Base-by-base conservation (phyloP, 805 yeast species). In the Myxozyma udenii region DNA sequence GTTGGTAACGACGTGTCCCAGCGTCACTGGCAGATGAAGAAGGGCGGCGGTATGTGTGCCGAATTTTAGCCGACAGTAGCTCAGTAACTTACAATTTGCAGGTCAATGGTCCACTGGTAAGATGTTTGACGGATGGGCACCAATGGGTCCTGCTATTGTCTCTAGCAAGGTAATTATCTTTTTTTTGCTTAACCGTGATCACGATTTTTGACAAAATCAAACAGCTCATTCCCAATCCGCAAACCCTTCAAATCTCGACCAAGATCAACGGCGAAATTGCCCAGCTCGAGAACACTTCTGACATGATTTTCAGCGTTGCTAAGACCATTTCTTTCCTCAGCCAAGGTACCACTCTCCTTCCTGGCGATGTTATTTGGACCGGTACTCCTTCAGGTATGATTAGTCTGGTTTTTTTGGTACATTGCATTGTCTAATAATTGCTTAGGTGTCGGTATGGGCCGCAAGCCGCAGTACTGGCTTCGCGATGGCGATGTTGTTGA, bases 1-100 rank as follows among this genome's bases (percentile, higher is more conserved):
- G 73, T 74, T 19, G 82, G 82, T 3, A 77, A 79, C 63, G 84
- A 79, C 61, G 77, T 79, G 7, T 76, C 80, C 11, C 80, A 77
- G 58, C 68, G 83, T 49, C 73, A 72, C n/a, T 78, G 82, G 83
- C 83, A 79, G 61, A 68, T 71, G 43, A 70, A 73, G 44, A 68
- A 74, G 33, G 80, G 80, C 30, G 80, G 81, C 2, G 70, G 58
- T 53, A 41, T 3, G 57, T 50, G n/a, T 11, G 3, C 7, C 2
- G 6, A 16, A 23, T 23, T 19, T 7, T 16, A 12, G 1, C 12
- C 3, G 25, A 6, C 7, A 3, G 18, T 36, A 3, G 24, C 5
- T 7, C 3, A 30, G 16, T 12, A 23, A 32, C 47, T 42, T 3
- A 40, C 26, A 12, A 14, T 3, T 18, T 39, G 14, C 4, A 53